Conservation (phyloP, 2,329 filamentous ascomycete genomes). For the Sporothrix euskadiensis region DNA sequence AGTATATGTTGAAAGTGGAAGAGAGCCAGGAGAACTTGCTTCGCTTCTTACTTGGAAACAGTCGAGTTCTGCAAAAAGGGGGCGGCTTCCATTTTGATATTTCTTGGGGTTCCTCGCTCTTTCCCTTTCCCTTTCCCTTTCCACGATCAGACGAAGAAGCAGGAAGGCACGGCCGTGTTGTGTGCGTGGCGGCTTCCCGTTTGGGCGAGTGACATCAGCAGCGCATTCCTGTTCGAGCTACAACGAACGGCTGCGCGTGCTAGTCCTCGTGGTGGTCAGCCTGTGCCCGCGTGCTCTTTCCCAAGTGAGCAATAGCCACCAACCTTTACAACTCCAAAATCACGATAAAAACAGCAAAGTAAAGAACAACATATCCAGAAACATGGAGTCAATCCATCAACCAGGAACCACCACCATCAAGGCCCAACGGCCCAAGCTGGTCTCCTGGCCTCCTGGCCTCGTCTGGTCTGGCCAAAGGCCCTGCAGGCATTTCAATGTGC, state of each 20-base stretch:
- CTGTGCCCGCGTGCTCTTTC: constrained; percentile 3
- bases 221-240: constrained; percentile 3
- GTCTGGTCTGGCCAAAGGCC: neutral
- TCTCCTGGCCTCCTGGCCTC: too few relatives aligned
- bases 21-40: neutral
- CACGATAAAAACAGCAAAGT: neutral
- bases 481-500: neutral
- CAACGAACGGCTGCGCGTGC: neutral
- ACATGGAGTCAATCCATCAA: neutral
- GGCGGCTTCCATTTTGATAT: neutral
- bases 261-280: neutral
- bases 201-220: constrained; percentile 19
- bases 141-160: neutral
- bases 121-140: neutral
- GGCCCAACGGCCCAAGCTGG: neutral
- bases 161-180: constrained; percentile 3
- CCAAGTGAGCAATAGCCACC: neutral
- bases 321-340: neutral
- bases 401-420: neutral
- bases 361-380: neutral
- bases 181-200: constrained; percentile 14
- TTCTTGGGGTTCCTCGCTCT: neutral
- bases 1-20: too few relatives aligned
- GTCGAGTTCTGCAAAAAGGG: neutral
- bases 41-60: neutral